Evolutionary conservation across 1,284 basidiomycete genomes (phyloP).

Genomic region (Pholiota adiposa): DNA sequence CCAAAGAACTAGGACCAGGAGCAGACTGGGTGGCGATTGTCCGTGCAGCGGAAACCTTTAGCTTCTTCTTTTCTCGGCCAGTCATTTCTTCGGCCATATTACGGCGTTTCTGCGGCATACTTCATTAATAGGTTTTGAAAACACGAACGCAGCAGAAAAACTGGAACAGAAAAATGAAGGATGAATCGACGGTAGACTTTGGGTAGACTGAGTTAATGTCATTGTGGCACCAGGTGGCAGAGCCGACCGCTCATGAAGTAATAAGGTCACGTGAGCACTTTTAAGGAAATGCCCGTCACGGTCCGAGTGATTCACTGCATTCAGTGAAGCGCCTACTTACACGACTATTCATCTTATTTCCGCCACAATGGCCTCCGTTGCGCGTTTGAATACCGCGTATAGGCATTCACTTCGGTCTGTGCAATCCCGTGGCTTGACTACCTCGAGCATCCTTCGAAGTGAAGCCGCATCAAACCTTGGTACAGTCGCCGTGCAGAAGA

Average conservation of each 20-base stretch:
- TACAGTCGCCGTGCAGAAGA: slow-evolving; percentile 63
- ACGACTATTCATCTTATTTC: not conserved
- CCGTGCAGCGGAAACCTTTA: slow-evolving; percentile 64
- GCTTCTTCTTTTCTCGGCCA: slow-evolving; percentile 68
- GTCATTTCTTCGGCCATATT: slow-evolving; percentile 40
- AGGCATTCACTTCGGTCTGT: slow-evolving; percentile 21
- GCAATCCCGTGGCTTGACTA: slow-evolving; percentile 40
- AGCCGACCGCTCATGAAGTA: too few relatives aligned
- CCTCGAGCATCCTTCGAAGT: slow-evolving; percentile 47
- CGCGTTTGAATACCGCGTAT: slow-evolving; percentile 38
- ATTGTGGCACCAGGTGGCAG: too few relatives aligned
- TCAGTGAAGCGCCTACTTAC: too few relatives aligned
- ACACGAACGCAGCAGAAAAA: not conserved
- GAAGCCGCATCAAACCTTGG: slow-evolving; percentile 60
- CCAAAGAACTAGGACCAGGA: slow-evolving; percentile 41
- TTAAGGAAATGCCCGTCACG: too few relatives aligned
- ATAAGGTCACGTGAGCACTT: too few relatives aligned
- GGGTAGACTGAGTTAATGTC: too few relatives aligned
- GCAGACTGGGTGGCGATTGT: slow-evolving; percentile 64
- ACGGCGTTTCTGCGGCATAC: slow-evolving; percentile 44
- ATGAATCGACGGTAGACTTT: too few relatives aligned
- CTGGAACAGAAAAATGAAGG: not conserved
- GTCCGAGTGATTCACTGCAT: too few relatives aligned
- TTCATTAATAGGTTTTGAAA: not conserved
- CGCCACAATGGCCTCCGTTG: slow-evolving; percentile 41